These are phyloP conservation scores for Limtongia smithiae DNA, from an alignment of 805 yeast genomes.

Conservation along the genomic window DNA sequence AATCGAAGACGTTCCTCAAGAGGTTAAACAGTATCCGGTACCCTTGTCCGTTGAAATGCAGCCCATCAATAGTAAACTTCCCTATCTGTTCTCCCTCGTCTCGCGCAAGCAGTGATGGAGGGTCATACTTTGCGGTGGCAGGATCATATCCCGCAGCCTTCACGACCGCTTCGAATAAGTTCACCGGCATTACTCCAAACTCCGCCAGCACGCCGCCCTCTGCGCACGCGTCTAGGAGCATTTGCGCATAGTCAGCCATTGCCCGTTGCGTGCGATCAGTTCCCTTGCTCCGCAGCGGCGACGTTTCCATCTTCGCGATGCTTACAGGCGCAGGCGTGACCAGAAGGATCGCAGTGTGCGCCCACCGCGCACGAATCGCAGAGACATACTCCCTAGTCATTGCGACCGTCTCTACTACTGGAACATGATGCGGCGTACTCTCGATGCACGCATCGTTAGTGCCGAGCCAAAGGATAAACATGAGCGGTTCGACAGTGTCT, in stretches of 20 bases:
- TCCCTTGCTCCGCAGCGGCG: constrained; percentile 18
- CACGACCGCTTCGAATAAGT: constrained; percentile 21
- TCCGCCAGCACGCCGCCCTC: constrained; percentile 2
- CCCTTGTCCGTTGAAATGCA: constrained; percentile 33
- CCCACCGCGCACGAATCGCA: constrained; percentile 1
- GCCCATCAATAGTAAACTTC: constrained; percentile 18
- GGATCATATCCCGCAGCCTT: constrained; percentile 26
- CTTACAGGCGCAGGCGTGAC: constrained; percentile 25
- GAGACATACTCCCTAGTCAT: constrained; percentile 8
- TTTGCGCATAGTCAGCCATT: constrained; percentile 18
- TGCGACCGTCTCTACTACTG: constrained; percentile 1
- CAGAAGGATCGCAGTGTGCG: constrained; percentile 13
- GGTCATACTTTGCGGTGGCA: neutral
- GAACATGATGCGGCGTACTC: constrained; percentile 22
- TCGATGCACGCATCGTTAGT: constrained; percentile 25
- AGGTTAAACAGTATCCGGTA: constrained; percentile 17
- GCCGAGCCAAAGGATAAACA: constrained; percentile 29
- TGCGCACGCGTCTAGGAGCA: too few relatives aligned
- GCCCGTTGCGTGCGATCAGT: constrained; percentile 18
- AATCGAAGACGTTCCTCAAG: constrained; percentile 1
- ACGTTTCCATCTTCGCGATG: constrained; percentile 5
- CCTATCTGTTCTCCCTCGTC: constrained; percentile 10
- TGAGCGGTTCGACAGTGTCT: constrained; percentile 3
- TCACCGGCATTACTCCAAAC: constrained; percentile 1
- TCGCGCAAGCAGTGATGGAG: neutral